These are phyloP conservation scores for Zygoascus ofunaensis DNA, from an alignment of 805 yeast species.

Conservation along the genomic window DNA sequence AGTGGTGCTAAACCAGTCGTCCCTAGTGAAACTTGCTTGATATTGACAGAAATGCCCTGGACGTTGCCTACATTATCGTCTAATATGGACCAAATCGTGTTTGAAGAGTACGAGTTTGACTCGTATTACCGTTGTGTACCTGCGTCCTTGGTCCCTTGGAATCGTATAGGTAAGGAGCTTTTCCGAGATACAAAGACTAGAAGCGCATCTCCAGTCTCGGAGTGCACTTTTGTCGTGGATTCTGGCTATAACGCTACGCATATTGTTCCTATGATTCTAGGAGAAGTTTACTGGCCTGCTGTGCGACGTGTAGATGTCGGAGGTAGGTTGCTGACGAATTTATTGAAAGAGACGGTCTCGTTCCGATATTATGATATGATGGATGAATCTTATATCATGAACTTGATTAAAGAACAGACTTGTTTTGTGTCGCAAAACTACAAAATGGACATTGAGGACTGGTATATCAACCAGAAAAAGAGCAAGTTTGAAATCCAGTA, in stretches of 20 bases:
- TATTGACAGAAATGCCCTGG: constrained; percentile 73
- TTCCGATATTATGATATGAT: constrained; percentile 88
- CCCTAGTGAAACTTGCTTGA: constrained; percentile 45
- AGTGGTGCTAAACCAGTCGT: constrained; percentile 19
- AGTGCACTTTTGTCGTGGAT: constrained; percentile 75
- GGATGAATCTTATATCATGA: constrained; percentile 79
- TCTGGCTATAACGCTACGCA: constrained; percentile 84
- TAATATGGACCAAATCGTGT: constrained; percentile 82
- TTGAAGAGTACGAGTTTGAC: constrained; percentile 84
- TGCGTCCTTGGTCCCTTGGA: constrained; percentile 47
- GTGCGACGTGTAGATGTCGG: constrained; percentile 75
- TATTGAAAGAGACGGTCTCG: constrained; percentile 73
- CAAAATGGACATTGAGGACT: constrained; percentile 34
- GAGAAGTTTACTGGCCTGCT: constrained; percentile 67
- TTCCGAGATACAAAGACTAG: constrained; percentile 18
- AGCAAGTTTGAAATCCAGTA: constrained; percentile 48
- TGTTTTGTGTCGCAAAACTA: constrained; percentile 62
- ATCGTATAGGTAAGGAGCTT: constrained; percentile 26
- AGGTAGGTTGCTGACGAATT: constrained; percentile 76
- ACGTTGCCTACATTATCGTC: constrained; percentile 73
- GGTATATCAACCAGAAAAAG: constrained; percentile 21
- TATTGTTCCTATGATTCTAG: constrained; percentile 75
- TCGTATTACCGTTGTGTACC: constrained; percentile 58
- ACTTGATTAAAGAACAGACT: constrained; percentile 74
- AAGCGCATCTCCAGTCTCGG: constrained; percentile 26